Evolutionary conservation across 352 stramenopile genomes (phyloP), one percentile per base, ranked within the genome.

Genomic region (Phytophthora tubulina): DNA sequence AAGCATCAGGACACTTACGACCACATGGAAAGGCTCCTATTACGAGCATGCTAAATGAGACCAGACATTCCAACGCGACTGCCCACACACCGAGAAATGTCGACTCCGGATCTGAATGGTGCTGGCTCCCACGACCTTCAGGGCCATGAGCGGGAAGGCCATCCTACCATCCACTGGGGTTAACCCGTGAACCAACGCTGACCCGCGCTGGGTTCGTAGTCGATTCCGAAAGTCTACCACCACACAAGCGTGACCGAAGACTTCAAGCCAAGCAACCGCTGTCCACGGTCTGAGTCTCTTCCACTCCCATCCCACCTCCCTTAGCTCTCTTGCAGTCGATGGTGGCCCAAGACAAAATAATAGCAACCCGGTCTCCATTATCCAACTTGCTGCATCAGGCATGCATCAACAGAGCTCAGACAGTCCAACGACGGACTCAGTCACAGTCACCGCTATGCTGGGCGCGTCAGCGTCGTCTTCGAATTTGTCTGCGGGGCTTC

Each of bases 331-430:
- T 67, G 60, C 60, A 60, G 59, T 56, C 35, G 27, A 67, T 9
- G 15, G 21, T 14, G 21, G 41, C 41, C 14, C 15, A 46, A 46
- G 41, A 5, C n/a, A 15, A 10, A 15, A 21, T 53, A 53, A 44
- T 17, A 9, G 36, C 17, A 21, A 53, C 15, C 10, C 32, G 42
- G 57, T 59, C 52, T 50, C 55, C 70, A 78, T 58, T 78, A 48
- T 63, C 55, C 59, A 53, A 72, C 75, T 72, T 72, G 65, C 65
- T 32, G 41, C 46, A 31, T 56, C 41, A 63, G 7, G 31, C 48
- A 67, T 70, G 52, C 53, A 57, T 54, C 70, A 27, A 27, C 21
- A 53, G 27, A 54, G 11, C n/a, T 63, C 55, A 44, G 70, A 64
- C 31, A 69, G 53, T 60, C 53, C 63, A n/a, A 59, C 15, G 38